phyloP scores from a whole-genome alignment of 139 green algal genomes.

The Zygnema circumcarinatum region DNA sequence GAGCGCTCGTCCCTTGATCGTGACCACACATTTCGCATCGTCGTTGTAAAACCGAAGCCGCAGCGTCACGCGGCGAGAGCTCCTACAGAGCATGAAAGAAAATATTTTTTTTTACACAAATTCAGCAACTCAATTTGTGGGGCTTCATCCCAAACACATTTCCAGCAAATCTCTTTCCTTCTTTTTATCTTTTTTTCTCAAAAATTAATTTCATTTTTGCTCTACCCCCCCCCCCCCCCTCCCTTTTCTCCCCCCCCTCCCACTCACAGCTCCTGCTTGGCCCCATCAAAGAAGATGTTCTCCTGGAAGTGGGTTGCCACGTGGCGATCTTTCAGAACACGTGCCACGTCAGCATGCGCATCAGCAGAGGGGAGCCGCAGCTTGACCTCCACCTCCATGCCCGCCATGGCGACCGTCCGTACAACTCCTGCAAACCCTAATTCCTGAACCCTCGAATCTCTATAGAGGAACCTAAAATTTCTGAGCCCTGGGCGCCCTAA shows the following conservation, averaged over 20 bases:
- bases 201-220: not conserved
- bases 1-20: slow-evolving; percentile 20
- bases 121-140: too few relatives aligned
- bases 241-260: too few relatives aligned
- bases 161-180: too few relatives aligned
- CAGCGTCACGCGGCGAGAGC: not conserved
- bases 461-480: too few relatives aligned
- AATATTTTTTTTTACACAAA: too few relatives aligned
- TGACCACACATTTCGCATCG: slow-evolving; percentile 30
- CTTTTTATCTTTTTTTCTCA: not conserved
- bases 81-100: too few relatives aligned
- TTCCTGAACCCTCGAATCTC: too few relatives aligned
- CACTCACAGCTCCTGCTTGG: slow-evolving; percentile 75
- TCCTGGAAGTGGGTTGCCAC: slow-evolving; percentile 78
- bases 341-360: slow-evolving; percentile 71
- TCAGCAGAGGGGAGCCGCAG: slow-evolving; percentile 75
- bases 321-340: slow-evolving; percentile 64
- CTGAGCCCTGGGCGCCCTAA: too few relatives aligned
- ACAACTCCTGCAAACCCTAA: too few relatives aligned
- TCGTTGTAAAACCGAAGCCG: slow-evolving; percentile 30
- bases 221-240: too few relatives aligned
- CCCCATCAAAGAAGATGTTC: slow-evolving; percentile 96
- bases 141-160: too few relatives aligned
- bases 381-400: slow-evolving; percentile 92
- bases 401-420: too few relatives aligned